Percentiles rank a stretch among this genome's conserved stretches.
These are phyloP conservation scores for Gautieria morchelliformis DNA, from an alignment of 768 basidiomycete species.

Conservation along the genomic window DNA sequence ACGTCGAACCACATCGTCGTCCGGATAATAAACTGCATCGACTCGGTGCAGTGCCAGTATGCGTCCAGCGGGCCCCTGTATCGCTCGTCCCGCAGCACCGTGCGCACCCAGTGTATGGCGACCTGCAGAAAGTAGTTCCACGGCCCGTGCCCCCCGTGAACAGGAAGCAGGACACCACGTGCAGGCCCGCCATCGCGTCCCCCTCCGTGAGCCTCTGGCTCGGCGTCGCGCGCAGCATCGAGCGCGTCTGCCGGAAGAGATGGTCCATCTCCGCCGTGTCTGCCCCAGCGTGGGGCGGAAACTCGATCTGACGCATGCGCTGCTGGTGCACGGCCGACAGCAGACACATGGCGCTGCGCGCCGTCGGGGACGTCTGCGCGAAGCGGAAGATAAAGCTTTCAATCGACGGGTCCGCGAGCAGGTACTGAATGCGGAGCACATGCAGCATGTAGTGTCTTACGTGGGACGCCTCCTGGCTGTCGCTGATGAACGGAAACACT, in stretches of 20 bases:
- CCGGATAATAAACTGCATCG: conserved; percentile 65
- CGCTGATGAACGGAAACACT: conserved; percentile 12
- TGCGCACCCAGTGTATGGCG: conserved; percentile 45
- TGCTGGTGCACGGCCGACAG: conserved; percentile 51
- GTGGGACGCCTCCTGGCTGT: conserved; percentile 2
- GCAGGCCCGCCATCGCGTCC: conserved; percentile 72
- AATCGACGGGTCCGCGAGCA: conserved; percentile 46
- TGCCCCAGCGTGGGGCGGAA: neutral
- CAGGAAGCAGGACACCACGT: conserved; percentile 65
- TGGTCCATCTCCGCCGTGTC: conserved; percentile 5
- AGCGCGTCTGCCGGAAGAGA: neutral
- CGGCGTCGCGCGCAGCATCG: conserved; percentile 3
- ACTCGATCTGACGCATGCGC: conserved; percentile 14
- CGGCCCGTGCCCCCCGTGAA: conserved; percentile 67
- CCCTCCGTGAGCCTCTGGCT: conserved; percentile 32
- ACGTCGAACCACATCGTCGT: conserved; percentile 86
- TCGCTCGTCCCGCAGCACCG: conserved; percentile 30
- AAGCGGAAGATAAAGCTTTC: conserved; percentile 40
- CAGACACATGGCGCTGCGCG: conserved; percentile 50
- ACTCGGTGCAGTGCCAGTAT: conserved; percentile 37
- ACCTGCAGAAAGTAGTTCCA: conserved; percentile 62
- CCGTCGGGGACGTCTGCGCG: conserved; percentile 34
- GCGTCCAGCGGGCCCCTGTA: conserved; percentile 34
- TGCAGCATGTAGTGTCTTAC: conserved; percentile 43
- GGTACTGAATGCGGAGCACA: conserved; percentile 60